phyloP scores from a whole-genome alignment of 306 rosid species.

The Potentilla sterilis region DNA sequence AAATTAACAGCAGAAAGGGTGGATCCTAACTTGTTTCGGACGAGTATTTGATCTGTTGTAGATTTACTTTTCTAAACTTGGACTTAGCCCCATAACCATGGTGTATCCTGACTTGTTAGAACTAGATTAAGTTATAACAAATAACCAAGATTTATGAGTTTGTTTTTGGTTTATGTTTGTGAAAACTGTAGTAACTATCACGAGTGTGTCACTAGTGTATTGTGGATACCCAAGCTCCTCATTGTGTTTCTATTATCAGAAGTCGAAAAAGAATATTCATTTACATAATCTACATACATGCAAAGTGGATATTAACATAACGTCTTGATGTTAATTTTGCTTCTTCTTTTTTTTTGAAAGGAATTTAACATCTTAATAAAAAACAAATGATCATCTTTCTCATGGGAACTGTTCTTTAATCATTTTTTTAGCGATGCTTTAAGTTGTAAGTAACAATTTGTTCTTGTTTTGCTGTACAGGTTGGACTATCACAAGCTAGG shows the following conservation, averaged over 20 bases:
- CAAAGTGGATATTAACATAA: neutral
- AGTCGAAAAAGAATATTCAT: neutral
- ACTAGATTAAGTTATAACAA: neutral
- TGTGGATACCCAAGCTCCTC: neutral
- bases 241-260: neutral
- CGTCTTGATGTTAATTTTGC: neutral
- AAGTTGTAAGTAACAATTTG: neutral
- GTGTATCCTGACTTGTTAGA: neutral
- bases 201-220: neutral
- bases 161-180: neutral
- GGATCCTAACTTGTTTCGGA: neutral
- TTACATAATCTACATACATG: neutral
- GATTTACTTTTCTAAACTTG: neutral
- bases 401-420: neutral
- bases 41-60: neutral
- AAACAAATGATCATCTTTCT: neutral
- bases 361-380: neutral
- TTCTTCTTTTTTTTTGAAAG: neutral
- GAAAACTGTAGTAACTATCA: neutral
- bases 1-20: neutral
- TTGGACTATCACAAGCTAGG: conserved; percentile 85
- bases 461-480: conserved; percentile 37
- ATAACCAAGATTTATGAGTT: neutral
- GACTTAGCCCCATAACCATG: neutral
- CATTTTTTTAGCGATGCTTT: neutral